Evolutionary conservation across 345 rosid genomes (phyloP).

Genomic region (Toxicodendron radicans): DNA sequence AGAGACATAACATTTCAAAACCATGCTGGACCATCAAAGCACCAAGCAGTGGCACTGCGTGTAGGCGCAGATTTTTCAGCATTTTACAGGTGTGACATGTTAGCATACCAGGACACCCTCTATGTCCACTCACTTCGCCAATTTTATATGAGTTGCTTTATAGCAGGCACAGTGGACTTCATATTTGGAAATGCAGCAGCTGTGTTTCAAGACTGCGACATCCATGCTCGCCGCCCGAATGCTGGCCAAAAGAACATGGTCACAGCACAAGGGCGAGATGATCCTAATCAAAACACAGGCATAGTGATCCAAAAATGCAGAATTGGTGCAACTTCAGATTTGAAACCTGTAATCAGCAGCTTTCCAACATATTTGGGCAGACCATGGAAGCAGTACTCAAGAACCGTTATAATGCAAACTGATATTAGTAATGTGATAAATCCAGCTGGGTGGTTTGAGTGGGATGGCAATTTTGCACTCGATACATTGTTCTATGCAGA

Average conservation of each 20-base stretch:
- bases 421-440: conserved; percentile 50
- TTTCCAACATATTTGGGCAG: conserved; percentile 59
- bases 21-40: conserved; percentile 77
- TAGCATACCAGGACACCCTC: conserved; percentile 81
- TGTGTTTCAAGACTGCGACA: conserved; percentile 60
- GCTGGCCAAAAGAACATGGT: conserved; percentile 68
- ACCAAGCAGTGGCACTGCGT: conserved; percentile 81
- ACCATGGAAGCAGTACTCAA: conserved; percentile 69
- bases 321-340: conserved; percentile 63
- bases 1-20: conserved; percentile 69
- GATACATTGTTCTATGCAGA: conserved; percentile 61
- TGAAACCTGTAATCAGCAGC: conserved; percentile 31
- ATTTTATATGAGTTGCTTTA: conserved; percentile 48
- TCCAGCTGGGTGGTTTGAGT: conserved; percentile 67
- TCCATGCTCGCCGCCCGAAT: conserved; percentile 65
- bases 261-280: conserved; percentile 74
- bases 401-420: conserved; percentile 65
- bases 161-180: conserved; percentile 71
- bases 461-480: conserved; percentile 66
- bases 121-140: conserved; percentile 76
- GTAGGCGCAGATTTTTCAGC: conserved; percentile 66
- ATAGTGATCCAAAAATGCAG: conserved; percentile 72
- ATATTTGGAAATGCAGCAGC: conserved; percentile 77
- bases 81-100: conserved; percentile 54
- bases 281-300: conserved; percentile 71